Evolutionary conservation across 139 green algal species (phyloP).

Genomic region (Chlamydomonas applanata): DNA sequence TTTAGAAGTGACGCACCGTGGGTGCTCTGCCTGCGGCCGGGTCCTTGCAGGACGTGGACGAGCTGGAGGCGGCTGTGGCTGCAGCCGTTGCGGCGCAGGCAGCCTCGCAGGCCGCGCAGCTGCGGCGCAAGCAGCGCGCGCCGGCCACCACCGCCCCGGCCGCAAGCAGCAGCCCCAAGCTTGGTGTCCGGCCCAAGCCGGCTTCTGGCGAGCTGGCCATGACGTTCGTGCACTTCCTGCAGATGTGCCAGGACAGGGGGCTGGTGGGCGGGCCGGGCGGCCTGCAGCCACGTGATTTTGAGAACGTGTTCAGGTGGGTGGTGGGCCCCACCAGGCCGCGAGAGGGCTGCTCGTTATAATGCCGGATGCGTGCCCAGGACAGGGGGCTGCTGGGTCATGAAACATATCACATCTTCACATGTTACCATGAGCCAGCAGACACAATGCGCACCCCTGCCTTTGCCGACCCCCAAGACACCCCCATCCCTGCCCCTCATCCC

Average conservation of each 20-base stretch:
- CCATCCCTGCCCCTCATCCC: too few species aligned
- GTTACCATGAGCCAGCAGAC: too few species aligned
- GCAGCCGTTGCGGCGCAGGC: too few species aligned
- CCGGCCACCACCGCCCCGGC: background rate
- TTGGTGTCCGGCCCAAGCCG: background rate
- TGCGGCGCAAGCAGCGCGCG: background rate
- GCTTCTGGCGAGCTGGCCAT: constrained; percentile 14
- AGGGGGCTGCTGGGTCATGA: too few species aligned
- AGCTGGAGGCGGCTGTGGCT: background rate
- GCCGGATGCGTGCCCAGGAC: too few species aligned
- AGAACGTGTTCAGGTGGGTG: constrained; percentile 3
- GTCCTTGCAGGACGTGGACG: constrained; percentile 2
- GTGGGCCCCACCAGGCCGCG: background rate
- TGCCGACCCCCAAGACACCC: too few species aligned
- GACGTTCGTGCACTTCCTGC: constrained; percentile 36
- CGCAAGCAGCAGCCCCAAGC: background rate
- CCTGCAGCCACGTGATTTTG: constrained; percentile 41
- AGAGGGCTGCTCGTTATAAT: too few species aligned
- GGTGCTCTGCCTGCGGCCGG: too few species aligned
- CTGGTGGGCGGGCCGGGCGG: constrained; percentile 37
- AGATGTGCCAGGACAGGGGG: constrained; percentile 22
- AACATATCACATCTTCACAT: too few species aligned
- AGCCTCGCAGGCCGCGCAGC: too few species aligned
- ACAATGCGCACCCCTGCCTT: too few species aligned
- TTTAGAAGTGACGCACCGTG: too few species aligned